phyloP scores from a whole-genome alignment of 192 early-diverging fungal species.

The Entomortierella beljakovae region DNA sequence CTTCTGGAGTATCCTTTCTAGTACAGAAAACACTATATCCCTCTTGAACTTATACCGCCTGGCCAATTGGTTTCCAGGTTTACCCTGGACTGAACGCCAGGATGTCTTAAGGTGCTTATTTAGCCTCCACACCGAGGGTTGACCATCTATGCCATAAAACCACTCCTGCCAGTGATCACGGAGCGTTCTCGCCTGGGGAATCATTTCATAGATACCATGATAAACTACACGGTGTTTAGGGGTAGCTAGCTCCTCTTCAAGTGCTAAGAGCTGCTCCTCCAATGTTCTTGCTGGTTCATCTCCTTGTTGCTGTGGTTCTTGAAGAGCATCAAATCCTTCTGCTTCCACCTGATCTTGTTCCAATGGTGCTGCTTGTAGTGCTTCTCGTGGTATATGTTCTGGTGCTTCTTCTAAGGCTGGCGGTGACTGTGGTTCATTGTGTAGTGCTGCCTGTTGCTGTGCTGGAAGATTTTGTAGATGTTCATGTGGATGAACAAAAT shows the following conservation, averaged over 20 bases:
- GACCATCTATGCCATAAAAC: constrained; percentile 22
- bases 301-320: not conserved
- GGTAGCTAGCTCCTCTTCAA: not conserved
- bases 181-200: not conserved
- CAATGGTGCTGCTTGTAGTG: not conserved
- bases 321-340: not conserved
- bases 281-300: not conserved
- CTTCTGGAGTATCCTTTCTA: not conserved
- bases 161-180: constrained; percentile 22
- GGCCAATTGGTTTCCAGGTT: not conserved
- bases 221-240: not conserved
- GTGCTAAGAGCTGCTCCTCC: not conserved
- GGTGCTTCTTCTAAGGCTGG: too few species aligned
- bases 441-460: too few species aligned
- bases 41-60: not conserved
- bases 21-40: not conserved
- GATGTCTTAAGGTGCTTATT: constrained; percentile 10
- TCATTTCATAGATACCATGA: not conserved
- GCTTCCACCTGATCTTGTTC: not conserved
- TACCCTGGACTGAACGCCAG: not conserved
- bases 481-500: too few species aligned
- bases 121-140: constrained; percentile 26
- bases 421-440: too few species aligned
- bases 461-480: too few species aligned
- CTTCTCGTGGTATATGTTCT: too few species aligned